Evolutionary conservation across 2,329 filamentous ascomycete species (phyloP).

Genomic region (Sclerotinia borealis): DNA sequence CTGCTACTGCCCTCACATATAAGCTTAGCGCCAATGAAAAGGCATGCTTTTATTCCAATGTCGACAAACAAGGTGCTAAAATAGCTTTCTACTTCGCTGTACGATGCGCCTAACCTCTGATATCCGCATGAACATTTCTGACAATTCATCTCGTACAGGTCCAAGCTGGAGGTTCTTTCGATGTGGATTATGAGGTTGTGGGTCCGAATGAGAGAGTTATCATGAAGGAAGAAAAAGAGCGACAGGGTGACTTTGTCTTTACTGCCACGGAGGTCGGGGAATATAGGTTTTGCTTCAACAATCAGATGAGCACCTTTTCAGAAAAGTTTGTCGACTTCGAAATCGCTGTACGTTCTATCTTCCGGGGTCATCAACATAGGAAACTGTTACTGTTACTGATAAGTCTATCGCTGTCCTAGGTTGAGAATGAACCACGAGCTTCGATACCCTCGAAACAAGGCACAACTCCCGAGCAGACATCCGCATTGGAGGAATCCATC

Average conservation of each 20-base stretch:
- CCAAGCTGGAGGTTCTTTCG: constrained; percentile 96
- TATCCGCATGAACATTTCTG: not conserved
- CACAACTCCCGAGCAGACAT: constrained; percentile 81
- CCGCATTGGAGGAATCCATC: constrained; percentile 83
- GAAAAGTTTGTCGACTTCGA: constrained; percentile 99
- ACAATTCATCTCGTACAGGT: constrained; percentile 50
- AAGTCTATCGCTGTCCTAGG: constrained; percentile 42
- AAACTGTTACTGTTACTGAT: not conserved
- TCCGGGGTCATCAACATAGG: not conserved
- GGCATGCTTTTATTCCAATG: constrained; percentile 86
- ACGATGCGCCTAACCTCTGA: constrained; percentile 34
- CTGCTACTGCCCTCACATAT: constrained; percentile 91
- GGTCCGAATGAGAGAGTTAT: constrained; percentile 77
- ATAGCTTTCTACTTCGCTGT: constrained; percentile 99
- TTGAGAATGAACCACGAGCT: constrained; percentile 83
- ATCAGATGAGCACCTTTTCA: constrained; percentile 95
- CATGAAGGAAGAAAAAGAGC: constrained; percentile 80
- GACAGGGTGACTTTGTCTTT: constrained; percentile 97
- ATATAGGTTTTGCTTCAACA: constrained; percentile 97
- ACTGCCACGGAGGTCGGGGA: constrained; percentile 83
- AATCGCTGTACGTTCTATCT: constrained; percentile 65
- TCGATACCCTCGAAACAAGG: constrained; percentile 84
- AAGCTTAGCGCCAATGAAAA: constrained; percentile 85
- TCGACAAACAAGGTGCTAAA: constrained; percentile 76
- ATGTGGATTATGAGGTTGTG: constrained; percentile 86